Conservation (phyloP, 345 rosid species). For the Geranium rotundifolium region DNA sequence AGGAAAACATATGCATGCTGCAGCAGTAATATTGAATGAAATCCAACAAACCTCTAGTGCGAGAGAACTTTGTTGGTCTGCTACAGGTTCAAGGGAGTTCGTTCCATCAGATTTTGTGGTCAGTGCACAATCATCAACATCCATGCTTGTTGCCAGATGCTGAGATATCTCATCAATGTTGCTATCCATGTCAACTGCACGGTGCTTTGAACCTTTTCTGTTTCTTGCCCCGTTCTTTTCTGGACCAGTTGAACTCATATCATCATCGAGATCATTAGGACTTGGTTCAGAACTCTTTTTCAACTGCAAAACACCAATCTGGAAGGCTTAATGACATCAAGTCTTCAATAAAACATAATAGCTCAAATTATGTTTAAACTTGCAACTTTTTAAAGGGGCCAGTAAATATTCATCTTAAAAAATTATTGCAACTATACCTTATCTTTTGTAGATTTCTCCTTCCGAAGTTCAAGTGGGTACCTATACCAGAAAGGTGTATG, state of each 20-base stretch:
- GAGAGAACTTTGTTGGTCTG: conserved; percentile 38
- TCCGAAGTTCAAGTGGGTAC: conserved; percentile 91
- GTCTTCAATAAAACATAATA: neutral
- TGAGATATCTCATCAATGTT: conserved; percentile 43
- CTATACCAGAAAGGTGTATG: conserved; percentile 18
- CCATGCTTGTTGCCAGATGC: conserved; percentile 27
- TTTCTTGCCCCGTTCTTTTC: conserved; percentile 27
- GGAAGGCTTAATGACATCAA: neutral
- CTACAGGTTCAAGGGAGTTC: conserved; percentile 19
- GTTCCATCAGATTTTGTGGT: conserved; percentile 31
- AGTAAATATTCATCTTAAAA: conserved; percentile 3
- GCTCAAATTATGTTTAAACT: neutral
- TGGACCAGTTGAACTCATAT: conserved; percentile 26
- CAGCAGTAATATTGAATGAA: neutral
- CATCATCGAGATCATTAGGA: conserved; percentile 19
- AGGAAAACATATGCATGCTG: neutral
- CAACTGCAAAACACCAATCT: conserved; percentile 34
- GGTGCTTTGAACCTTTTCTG: conserved; percentile 17
- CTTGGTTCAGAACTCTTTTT: conserved; percentile 42
- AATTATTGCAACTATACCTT: conserved; percentile 36
- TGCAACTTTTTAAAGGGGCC: neutral
- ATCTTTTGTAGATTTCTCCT: conserved; percentile 80
- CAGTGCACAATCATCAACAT: conserved; percentile 23
- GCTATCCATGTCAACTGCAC: conserved; percentile 28
- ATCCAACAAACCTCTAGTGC: conserved; percentile 55